These are phyloP conservation scores for Epichloe coenophiala DNA, from an alignment of 2,329 filamentous ascomycete genomes.

Conservation along the genomic window DNA sequence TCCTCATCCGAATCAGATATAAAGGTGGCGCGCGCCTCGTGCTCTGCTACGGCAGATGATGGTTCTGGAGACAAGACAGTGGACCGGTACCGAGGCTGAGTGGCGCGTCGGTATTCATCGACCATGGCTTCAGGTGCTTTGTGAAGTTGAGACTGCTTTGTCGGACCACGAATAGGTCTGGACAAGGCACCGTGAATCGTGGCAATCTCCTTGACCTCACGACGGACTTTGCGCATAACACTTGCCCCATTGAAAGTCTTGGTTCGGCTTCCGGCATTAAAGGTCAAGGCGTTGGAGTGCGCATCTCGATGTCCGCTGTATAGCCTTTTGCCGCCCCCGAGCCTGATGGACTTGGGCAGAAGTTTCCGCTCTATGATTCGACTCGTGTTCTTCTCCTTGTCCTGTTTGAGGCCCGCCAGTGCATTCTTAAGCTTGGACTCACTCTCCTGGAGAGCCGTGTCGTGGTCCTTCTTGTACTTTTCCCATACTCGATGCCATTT, in stretches of 20 bases:
- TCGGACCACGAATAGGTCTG: conserved; percentile 13
- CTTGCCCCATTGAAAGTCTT: conserved; percentile 37
- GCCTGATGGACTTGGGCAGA: conserved; percentile 29
- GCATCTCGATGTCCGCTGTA: conserved; percentile 16
- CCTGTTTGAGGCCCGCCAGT: conserved; percentile 41
- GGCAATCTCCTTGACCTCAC: conserved; percentile 41
- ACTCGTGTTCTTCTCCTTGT: conserved; percentile 43
- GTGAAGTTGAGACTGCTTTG: conserved; percentile 26
- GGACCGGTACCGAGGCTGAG: conserved; percentile 21
- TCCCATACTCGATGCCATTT: conserved; percentile 71
- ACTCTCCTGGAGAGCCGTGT: conserved; percentile 44
- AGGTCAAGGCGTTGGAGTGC: conserved; percentile 24
- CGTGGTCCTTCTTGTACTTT: conserved; percentile 48
- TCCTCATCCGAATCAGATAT: conserved; percentile 26
- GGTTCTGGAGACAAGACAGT: conserved; percentile 10
- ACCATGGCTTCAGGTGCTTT: conserved; percentile 41
- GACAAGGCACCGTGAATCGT: conserved; percentile 33
- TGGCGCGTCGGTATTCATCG: conserved; percentile 34
- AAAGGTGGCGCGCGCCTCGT: conserved; percentile 23
- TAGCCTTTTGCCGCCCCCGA: conserved; percentile 13
- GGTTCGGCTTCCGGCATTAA: conserved; percentile 35
- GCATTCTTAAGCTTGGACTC: conserved; percentile 43
- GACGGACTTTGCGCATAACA: conserved; percentile 41
- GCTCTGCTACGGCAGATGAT: conserved; percentile 14
- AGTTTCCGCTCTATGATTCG: conserved; percentile 39